Evolutionary conservation across 2,329 filamentous ascomycete species (phyloP).

Genomic region (Cercospora sp.): DNA sequence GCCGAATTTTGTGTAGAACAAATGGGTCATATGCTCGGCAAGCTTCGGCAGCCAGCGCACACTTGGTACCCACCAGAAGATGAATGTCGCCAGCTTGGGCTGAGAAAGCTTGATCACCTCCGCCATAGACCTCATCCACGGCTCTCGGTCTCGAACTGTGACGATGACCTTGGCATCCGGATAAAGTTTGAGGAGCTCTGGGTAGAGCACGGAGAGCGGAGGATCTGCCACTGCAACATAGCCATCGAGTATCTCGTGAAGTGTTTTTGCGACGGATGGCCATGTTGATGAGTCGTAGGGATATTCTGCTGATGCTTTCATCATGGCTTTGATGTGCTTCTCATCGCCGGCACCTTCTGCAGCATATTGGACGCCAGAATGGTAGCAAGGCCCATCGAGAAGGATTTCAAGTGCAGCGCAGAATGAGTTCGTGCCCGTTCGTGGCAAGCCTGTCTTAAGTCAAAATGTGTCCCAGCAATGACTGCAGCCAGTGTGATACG

Average conservation of each 20-base stretch:
- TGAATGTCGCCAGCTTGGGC: conserved; percentile 8
- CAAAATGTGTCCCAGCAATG: not conserved
- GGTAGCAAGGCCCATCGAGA: conserved; percentile 20
- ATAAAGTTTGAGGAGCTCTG: conserved; percentile 40
- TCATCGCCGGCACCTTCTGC: conserved; percentile 9
- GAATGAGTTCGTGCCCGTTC: conserved; percentile 21
- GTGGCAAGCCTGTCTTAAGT: conserved; percentile 9
- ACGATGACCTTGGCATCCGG: conserved; percentile 42
- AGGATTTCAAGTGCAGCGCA: conserved; percentile 16
- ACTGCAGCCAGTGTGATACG: not conserved
- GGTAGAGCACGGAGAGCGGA: conserved; percentile 36
- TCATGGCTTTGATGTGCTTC: conserved; percentile 14
- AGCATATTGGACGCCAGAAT: conserved; percentile 18
- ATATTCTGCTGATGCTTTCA: conserved; percentile 4
- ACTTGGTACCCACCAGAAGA: conserved; percentile 23
- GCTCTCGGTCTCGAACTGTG: conserved; percentile 28
- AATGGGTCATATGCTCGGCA: not conserved
- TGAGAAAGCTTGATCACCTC: conserved; percentile 8
- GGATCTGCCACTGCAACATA: conserved; percentile 38
- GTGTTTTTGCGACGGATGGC: not conserved
- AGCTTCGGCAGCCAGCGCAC: conserved; percentile 14
- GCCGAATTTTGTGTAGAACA: conserved; percentile 14
- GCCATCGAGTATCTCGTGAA: conserved; percentile 32
- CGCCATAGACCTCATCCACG: conserved; percentile 2
- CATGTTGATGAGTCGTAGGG: conserved; percentile 4